Evolutionary conservation across 2,329 filamentous ascomycete genomes (phyloP).

Genomic region (Fusarium pseudoanthophilum): DNA sequence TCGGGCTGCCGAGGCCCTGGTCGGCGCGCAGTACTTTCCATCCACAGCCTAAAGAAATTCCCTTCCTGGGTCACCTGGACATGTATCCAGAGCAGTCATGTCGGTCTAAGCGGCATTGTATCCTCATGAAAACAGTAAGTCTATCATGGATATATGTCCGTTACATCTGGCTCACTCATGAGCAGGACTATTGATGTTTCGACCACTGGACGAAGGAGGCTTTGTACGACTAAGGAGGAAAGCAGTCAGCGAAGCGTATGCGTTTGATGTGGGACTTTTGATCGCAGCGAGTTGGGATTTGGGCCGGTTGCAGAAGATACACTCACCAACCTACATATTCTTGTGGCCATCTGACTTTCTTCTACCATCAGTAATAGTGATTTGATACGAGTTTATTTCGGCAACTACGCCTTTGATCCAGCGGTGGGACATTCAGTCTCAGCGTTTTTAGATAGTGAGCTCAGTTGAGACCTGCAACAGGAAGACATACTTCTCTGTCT

Average conservation of each 20-base stretch:
- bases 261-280: background rate
- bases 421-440: background rate
- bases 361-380: background rate
- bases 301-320: background rate
- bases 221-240: background rate
- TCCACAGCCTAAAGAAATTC: rapidly evolving
- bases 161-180: background rate
- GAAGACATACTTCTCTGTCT: background rate
- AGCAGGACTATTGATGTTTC: background rate
- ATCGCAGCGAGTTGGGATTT: too few species aligned
- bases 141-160: rapidly evolving
- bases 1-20: background rate
- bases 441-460: background rate
- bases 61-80: too few species aligned
- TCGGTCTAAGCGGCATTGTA: background rate
- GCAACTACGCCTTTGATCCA: background rate
- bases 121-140: background rate
- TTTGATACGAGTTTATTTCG: rapidly evolving
- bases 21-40: background rate
- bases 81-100: too few species aligned
- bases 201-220: background rate
- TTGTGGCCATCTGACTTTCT: background rate
- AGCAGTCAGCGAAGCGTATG: rapidly evolving
- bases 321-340: background rate
- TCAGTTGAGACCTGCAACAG: background rate